phyloP scores from a whole-genome alignment of 176 grass and related monocot genomes.

The Puccinellia tenuiflora region DNA sequence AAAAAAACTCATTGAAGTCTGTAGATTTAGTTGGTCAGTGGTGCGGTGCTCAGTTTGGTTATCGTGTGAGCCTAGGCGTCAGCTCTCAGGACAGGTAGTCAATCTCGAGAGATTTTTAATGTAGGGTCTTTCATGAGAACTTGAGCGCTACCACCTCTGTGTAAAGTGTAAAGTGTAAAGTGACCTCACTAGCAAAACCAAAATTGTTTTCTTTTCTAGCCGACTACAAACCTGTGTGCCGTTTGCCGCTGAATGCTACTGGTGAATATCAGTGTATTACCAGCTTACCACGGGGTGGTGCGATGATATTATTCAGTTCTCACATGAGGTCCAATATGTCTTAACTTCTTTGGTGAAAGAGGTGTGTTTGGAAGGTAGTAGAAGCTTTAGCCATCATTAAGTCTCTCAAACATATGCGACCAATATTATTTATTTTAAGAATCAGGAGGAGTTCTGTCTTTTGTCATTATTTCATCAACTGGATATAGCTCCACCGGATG shows the following conservation, averaged over 20 bases:
- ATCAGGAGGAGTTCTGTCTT: neutral
- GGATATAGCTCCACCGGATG: neutral
- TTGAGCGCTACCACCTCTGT: neutral
- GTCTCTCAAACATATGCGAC: neutral
- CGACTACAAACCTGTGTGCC: neutral
- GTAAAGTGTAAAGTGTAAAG: neutral
- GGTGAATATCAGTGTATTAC: neutral
- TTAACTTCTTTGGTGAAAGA: constrained; percentile 4
- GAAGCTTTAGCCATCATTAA: neutral
- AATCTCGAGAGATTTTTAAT: neutral
- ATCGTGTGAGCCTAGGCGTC: neutral
- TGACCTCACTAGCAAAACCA: neutral
- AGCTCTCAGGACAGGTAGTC: too few species aligned
- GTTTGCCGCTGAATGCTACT: neutral
- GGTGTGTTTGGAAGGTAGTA: neutral
- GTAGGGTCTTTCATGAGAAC: neutral
- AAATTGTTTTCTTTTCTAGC: neutral
- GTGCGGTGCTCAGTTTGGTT: neutral
- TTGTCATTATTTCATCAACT: neutral
- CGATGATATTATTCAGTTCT: neutral
- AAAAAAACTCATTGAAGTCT: neutral
- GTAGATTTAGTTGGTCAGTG: neutral
- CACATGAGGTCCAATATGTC: neutral
- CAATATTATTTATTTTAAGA: too few species aligned
- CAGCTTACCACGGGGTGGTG: neutral